Conservation (phyloP, 768 basidiomycete species). For the Tulasnella sp. region DNA sequence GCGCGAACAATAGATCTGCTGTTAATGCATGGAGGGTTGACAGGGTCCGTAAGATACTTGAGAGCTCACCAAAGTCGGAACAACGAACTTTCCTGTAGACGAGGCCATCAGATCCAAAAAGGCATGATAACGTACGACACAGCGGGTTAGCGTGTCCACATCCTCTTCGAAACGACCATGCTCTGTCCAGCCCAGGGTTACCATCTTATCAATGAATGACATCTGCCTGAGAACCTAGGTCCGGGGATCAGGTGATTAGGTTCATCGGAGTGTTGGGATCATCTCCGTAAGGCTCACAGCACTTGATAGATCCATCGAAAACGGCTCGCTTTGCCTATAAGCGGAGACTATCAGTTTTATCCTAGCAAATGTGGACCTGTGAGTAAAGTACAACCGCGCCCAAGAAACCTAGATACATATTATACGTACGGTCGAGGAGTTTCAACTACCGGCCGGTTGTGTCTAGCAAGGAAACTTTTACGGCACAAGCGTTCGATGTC, state of each 20-base stretch:
- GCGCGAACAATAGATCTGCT: background rate
- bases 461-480: background rate
- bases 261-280: background rate
- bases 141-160: conserved; percentile 11
- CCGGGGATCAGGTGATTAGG: background rate
- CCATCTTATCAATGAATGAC: conserved; percentile 18
- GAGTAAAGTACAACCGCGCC: too few relatives aligned
- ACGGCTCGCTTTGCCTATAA: conserved; percentile 57
- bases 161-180: conserved; percentile 25
- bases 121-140: conserved; percentile 19
- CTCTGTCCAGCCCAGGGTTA: conserved; percentile 16
- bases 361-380: background rate
- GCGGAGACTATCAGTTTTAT: conserved; percentile 64
- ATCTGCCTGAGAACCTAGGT: conserved; percentile 18
- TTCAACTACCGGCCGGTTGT: background rate
- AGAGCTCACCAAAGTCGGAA: conserved; percentile 17
- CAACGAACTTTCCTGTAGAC: conserved; percentile 13
- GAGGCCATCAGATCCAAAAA: conserved; percentile 19
- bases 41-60: background rate
- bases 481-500: background rate
- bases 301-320: conserved; percentile 15
- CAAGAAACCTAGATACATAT: background rate
- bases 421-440: background rate
- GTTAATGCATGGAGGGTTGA: too few relatives aligned
- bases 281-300: conserved; percentile 4